These are phyloP conservation scores for Cyclotella cryptica DNA, from an alignment of 108 stramenopile genomes.

Conservation along the genomic window DNA sequence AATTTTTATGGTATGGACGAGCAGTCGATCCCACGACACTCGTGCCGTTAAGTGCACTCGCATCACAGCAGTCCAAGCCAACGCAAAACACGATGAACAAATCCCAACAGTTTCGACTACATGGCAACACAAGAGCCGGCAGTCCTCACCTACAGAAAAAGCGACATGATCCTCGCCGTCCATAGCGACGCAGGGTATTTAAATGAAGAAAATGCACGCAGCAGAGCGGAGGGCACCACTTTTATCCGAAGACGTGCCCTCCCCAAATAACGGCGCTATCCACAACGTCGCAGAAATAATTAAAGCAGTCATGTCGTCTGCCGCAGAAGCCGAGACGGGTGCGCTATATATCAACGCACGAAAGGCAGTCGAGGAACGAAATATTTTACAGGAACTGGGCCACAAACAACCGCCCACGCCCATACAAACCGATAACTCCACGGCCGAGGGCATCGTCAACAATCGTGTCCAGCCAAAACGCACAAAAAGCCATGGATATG, in stretches of 20 bases:
- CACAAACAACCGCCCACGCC: slow-evolving; percentile 61
- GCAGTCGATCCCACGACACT: slow-evolving; percentile 38
- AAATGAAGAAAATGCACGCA: slow-evolving; percentile 19
- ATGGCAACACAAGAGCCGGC: slow-evolving; percentile 54
- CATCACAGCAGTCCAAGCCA: slow-evolving; percentile 33
- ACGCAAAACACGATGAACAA: slow-evolving; percentile 25
- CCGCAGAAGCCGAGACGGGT: slow-evolving; percentile 58
- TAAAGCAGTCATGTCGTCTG: slow-evolving; percentile 31
- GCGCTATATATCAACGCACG: slow-evolving; percentile 53
- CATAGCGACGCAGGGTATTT: slow-evolving; percentile 13
- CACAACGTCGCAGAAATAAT: slow-evolving; percentile 33
- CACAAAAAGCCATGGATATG: slow-evolving; percentile 11
- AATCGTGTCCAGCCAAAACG: slow-evolving; percentile 53
- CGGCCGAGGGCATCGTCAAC: slow-evolving; percentile 54
- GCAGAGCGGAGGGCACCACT: slow-evolving; percentile 48
- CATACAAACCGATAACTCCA: slow-evolving; percentile 49
- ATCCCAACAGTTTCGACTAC: slow-evolving; percentile 52
- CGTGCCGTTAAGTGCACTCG: slow-evolving; percentile 2
- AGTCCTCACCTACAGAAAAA: slow-evolving; percentile 44
- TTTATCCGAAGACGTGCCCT: slow-evolving; percentile 23
- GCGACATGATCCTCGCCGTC: slow-evolving; percentile 41
- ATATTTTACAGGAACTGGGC: slow-evolving; percentile 44
- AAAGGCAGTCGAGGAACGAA: slow-evolving; percentile 31
- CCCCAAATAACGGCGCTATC: slow-evolving; percentile 44
- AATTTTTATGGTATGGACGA: slow-evolving; percentile 54